Evolutionary conservation across 148 eudicot species (phyloP).

Genomic region (Mesembryanthemum crystallinum): DNA sequence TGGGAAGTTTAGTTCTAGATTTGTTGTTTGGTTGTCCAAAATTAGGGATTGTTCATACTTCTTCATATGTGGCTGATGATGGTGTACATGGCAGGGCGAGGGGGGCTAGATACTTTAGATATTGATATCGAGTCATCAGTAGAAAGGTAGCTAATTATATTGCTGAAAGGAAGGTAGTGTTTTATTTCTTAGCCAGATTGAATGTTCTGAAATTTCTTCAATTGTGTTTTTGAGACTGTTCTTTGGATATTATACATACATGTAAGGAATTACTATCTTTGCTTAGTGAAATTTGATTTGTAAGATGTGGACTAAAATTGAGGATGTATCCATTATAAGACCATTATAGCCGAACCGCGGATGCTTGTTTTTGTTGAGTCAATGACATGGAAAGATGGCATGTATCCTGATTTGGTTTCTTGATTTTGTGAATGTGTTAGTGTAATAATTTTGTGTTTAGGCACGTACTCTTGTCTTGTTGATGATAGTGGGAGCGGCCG

Average conservation of each 20-base stretch:
- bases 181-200: not conserved
- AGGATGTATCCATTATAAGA: not conserved
- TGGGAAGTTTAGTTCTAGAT: slow-evolving; percentile 1
- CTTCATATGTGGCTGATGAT: slow-evolving; percentile 12
- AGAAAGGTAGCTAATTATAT: slow-evolving; percentile 18
- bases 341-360: not conserved
- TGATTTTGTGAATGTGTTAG: not conserved
- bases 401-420: slow-evolving; percentile 5
- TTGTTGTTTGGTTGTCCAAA: not conserved
- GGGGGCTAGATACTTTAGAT: not conserved
- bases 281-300: not conserved
- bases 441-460: not conserved
- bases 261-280: slow-evolving; percentile 15
- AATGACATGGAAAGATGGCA: not conserved
- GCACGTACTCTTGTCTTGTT: not conserved
- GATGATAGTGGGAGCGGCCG: not conserved
- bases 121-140: slow-evolving; percentile 2
- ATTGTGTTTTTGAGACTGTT: not conserved
- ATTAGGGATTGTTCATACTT: not conserved
- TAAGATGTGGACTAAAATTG: not conserved
- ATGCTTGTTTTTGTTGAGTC: not conserved
- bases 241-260: slow-evolving; percentile 6
- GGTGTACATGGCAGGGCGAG: slow-evolving; percentile 17
- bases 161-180: not conserved
- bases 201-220: not conserved